A percentile compares a stretch with the other conserved stretches of the same genome.
Evolutionary conservation across 768 basidiomycete species (phyloP).

Genomic region (Xerocomellus amylosporus): DNA sequence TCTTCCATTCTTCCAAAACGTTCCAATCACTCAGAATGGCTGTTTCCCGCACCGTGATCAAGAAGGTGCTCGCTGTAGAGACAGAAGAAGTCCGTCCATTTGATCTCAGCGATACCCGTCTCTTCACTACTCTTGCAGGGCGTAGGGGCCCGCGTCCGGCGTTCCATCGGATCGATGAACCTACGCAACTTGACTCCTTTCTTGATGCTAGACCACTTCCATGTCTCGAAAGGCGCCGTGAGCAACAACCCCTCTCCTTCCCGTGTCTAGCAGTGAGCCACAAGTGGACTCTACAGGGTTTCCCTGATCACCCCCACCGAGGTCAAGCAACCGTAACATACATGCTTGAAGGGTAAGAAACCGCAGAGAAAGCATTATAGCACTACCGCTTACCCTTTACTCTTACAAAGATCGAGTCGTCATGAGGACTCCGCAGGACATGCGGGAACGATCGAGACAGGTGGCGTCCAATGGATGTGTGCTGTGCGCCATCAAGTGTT

Average conservation of each 20-base stretch:
- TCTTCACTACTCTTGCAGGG: constrained; percentile 44
- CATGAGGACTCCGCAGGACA: constrained; percentile 95
- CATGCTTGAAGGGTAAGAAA: constrained; percentile 71
- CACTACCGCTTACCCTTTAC: not conserved
- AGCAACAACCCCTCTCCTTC: constrained; percentile 22
- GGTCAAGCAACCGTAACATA: constrained; percentile 90
- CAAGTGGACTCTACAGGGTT: constrained; percentile 49
- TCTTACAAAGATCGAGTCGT: constrained; percentile 51
- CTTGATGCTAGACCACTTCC: constrained; percentile 86
- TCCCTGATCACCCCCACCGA: constrained; percentile 91
- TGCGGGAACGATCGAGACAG: constrained; percentile 68
- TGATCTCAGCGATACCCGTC: not conserved
- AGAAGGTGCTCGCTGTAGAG: constrained; percentile 76
- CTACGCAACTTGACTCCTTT: constrained; percentile 87
- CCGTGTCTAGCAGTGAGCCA: not conserved
- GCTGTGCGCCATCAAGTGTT: constrained; percentile 46
- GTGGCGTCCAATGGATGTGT: constrained; percentile 96
- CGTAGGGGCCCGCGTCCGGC: constrained; percentile 75
- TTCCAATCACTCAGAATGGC: constrained; percentile 25
- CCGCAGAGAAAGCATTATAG: not conserved
- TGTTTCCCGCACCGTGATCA: constrained; percentile 63
- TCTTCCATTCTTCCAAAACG: not conserved
- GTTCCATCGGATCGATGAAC: constrained; percentile 75
- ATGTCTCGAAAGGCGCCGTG: constrained; percentile 66
- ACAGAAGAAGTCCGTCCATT: constrained; percentile 57